phyloP scores from a whole-genome alignment of 1,284 basidiomycete genomes.

The Moesziomyces globuligerus region DNA sequence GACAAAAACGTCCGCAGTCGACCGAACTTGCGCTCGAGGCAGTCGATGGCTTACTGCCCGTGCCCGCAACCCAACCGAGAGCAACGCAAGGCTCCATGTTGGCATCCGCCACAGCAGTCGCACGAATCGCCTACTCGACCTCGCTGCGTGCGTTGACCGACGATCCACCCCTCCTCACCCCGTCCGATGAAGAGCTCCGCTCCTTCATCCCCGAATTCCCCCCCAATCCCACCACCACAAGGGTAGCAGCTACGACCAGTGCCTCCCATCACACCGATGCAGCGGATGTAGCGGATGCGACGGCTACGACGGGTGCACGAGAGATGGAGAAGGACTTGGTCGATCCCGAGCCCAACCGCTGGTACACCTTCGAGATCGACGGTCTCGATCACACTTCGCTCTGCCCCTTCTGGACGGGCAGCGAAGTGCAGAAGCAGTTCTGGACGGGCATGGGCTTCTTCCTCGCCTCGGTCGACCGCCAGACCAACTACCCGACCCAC shows the following conservation, averaged over 20 bases:
- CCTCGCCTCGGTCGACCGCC: conserved; percentile 32
- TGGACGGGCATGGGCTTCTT: conserved; percentile 47
- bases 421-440: conserved; percentile 43
- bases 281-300: too few relatives aligned
- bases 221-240: neutral
- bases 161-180: conserved; percentile 27
- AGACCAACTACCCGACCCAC: conserved; percentile 4
- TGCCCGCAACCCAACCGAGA: conserved; percentile 11
- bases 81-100: conserved; percentile 5
- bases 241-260: neutral
- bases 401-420: conserved; percentile 51
- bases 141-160: conserved; percentile 20
- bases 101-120: conserved; percentile 8
- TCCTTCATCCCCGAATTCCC: conserved; percentile 17
- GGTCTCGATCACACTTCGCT: conserved; percentile 38
- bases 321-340: conserved; percentile 2
- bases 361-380: conserved; percentile 41
- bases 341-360: conserved; percentile 28
- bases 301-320: neutral
- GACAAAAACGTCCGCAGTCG: conserved; percentile 15
- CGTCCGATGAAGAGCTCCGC: conserved; percentile 24
- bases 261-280: neutral
- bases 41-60: conserved; percentile 2
- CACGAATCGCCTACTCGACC: conserved; percentile 21
- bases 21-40: neutral